Evolutionary conservation across 2,329 filamentous ascomycete genomes (phyloP).

Genomic region (Penicillium verrucosum): DNA sequence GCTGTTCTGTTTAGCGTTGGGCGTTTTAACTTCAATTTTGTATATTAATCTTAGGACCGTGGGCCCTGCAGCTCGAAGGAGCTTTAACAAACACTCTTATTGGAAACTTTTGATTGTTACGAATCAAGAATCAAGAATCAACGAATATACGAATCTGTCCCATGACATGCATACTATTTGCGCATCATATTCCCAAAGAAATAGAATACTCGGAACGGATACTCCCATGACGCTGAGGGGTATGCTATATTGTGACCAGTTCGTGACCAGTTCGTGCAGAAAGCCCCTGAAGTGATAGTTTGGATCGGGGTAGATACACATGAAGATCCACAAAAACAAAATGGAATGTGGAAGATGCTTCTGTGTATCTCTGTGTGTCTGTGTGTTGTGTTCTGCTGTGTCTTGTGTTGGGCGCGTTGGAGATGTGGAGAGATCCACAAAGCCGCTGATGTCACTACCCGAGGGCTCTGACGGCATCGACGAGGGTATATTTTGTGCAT

Average conservation of each 20-base stretch:
- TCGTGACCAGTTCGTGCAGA: background rate
- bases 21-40: background rate
- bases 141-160: background rate
- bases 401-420: too few relatives aligned
- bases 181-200: background rate
- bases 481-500: too few relatives aligned
- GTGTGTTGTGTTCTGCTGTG: background rate
- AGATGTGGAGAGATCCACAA: background rate
- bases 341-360: too few relatives aligned
- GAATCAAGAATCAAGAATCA: background rate
- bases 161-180: background rate
- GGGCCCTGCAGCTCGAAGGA: background rate
- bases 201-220: background rate
- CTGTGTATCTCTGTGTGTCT: too few relatives aligned
- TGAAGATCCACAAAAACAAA: too few relatives aligned
- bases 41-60: background rate
- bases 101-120: background rate
- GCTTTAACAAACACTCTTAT: background rate
- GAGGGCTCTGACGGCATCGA: background rate
- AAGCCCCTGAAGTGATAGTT: too few relatives aligned
- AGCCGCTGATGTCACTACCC: slow-evolving; percentile 8
- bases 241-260: background rate
- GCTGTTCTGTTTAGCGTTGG: background rate
- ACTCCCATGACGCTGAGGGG: background rate
- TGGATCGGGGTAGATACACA: too few relatives aligned